Evolutionary conservation across 1,284 basidiomycete species (phyloP).

Genomic region (Agroathelia rolfsii): DNA sequence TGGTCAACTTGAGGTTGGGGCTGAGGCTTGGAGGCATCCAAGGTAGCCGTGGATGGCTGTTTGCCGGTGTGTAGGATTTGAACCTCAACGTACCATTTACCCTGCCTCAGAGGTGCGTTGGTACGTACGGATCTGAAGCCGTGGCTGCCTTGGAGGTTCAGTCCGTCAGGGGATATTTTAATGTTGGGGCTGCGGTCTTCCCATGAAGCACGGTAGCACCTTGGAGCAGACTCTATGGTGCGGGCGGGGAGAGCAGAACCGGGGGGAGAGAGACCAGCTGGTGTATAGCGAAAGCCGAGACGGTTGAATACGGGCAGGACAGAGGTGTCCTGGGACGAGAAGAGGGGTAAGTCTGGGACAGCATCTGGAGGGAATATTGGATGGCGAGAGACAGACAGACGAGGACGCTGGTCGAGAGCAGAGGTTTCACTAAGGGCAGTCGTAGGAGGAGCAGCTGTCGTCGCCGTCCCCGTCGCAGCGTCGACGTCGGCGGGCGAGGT

Average conservation of each 20-base stretch:
- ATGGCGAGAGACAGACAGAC: constrained; percentile 60
- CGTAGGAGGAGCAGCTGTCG: too few relatives aligned
- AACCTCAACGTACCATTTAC: constrained; percentile 93
- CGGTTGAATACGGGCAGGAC: constrained; percentile 67
- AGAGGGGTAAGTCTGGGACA: too few relatives aligned
- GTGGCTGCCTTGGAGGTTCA: constrained; percentile 71
- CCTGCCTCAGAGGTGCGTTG: constrained; percentile 84
- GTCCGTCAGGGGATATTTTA: constrained; percentile 74
- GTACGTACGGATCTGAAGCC: constrained; percentile 87
- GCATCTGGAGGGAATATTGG: constrained; percentile 57
- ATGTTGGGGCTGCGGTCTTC: constrained; percentile 79
- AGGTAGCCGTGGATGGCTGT: constrained; percentile 30
- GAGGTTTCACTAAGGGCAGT: too few relatives aligned
- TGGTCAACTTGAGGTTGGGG: too few relatives aligned
- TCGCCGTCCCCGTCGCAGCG: too few relatives aligned
- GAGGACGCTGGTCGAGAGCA: constrained; percentile 53
- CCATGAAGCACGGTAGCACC: constrained; percentile 66
- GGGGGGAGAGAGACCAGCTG: constrained; percentile 63
- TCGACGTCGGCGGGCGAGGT: constrained; percentile 21
- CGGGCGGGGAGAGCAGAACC: constrained; percentile 55
- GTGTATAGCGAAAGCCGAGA: constrained; percentile 70
- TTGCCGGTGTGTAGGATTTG: constrained; percentile 72
- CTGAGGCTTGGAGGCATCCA: constrained; percentile 36
- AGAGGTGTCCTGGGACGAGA: constrained; percentile 49
- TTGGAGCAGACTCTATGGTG: constrained; percentile 71